A percentile compares a stretch with the other conserved stretches of the same genome.
phyloP scores from a whole-genome alignment of 2,329 filamentous ascomycete species.

The Colletotrichum tropicicola region DNA sequence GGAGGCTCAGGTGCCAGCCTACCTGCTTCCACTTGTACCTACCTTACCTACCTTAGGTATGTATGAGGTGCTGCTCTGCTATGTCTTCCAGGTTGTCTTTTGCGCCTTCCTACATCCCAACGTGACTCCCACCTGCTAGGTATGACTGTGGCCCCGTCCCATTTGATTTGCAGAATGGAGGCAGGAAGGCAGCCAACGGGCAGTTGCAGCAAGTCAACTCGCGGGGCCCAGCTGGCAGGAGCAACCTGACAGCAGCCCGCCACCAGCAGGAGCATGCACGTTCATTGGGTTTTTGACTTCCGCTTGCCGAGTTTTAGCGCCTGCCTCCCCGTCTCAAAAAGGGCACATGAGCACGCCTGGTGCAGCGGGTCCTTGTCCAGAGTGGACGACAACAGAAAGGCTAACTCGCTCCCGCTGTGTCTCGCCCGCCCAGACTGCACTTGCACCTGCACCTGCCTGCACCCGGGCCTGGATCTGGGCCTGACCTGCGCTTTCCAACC shows the following conservation, averaged over 20 bases:
- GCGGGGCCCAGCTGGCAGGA: not conserved
- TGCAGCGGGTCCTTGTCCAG: conserved; percentile 44
- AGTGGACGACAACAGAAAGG: conserved; percentile 24
- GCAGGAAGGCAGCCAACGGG: no score
- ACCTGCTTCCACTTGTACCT: no score
- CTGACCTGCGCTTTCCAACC: not conserved
- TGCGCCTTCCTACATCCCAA: no score
- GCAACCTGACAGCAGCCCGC: not conserved
- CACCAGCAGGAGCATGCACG: not conserved
- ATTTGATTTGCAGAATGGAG: no score
- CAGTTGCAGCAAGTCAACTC: not conserved
- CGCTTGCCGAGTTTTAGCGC: conserved; percentile 51
- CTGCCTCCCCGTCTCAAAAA: conserved; percentile 50
- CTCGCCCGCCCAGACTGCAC: not conserved
- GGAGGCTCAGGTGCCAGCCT: no score
- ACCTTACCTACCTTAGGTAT: no score
- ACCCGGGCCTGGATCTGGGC: not conserved
- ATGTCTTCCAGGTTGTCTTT: no score
- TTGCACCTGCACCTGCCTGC: not conserved
- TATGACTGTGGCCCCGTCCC: no score
- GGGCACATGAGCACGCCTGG: conserved; percentile 58
- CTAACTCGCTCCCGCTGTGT: conserved; percentile 17
- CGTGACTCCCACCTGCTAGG: no score
- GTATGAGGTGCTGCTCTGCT: no score
- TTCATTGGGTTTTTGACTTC: conserved; percentile 38